Base-by-base conservation (phyloP, 805 yeast genomes). In the Ogataea degrootiae region DNA sequence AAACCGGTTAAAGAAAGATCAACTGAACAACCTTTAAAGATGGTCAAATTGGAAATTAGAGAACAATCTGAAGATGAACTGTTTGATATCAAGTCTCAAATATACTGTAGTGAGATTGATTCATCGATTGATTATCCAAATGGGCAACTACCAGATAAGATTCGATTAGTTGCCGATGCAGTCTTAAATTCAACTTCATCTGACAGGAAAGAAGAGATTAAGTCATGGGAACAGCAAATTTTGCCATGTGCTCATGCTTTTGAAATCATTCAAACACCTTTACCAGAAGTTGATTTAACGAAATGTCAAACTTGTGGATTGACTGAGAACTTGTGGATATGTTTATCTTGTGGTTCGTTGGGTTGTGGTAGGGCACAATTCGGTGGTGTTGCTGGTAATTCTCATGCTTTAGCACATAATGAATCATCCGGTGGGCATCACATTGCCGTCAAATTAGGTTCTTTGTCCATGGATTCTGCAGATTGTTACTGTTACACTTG, bases 361-460 rank as follows among this genome's bases (percentile, higher is more conserved):
- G 97, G 97, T 5, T 94, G 99, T 69, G 99, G 99, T 6, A 73
- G 99, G 54, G 82, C 83, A 33, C 99, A 94, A 66, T 88, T 87
- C 61, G 99, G 98, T 34, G 92, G 95, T 22, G 80, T 86, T 12
- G 85, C 90, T n/a, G 99, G 99, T 6, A 81, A 92, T 61, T 83
- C 96, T 0, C 99, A 94, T 65, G 98, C 96, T 0, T 69, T 92
- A 49, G 62, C 66, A 0, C 99, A 94, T 66, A 83, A 64, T 59
- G 79, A 83, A 36, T 35, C 51, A 0, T 44, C 60, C 12, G 55
- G 78, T 0, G 73, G 71, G 0, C 99, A 94, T 66, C 79, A 88
- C 2, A 80, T 91, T 16, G 96, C 97, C 0, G 87, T 91, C 7
- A 94, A 94, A 60, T 68, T 94, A 41, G 99, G 99, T 0, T 88